Conservation (phyloP, 768 basidiomycete species). For the Russula ochroleuca region DNA sequence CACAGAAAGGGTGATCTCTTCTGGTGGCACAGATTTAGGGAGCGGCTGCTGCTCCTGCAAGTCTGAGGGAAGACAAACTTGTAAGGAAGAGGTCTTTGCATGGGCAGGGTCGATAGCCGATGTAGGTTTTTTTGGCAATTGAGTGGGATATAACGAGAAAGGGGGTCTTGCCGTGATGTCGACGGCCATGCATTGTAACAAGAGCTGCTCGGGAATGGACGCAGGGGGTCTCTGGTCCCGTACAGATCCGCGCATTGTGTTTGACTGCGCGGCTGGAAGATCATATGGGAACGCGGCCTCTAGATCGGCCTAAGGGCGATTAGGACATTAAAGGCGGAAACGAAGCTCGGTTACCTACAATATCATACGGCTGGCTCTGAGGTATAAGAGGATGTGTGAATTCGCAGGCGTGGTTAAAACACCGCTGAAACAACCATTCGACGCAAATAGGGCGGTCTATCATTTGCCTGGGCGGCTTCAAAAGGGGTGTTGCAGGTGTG, state of each 20-base stretch:
- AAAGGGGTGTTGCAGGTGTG: not conserved
- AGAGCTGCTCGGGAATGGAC: not conserved
- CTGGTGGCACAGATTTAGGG: not conserved
- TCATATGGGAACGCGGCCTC: too few species aligned
- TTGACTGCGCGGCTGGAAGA: not conserved
- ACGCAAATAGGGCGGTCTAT: not conserved
- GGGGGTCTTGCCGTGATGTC: too few species aligned
- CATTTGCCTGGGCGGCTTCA: not conserved
- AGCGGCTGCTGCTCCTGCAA: not conserved
- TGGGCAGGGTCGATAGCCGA: not conserved
- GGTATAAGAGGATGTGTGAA: not conserved
- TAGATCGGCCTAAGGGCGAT: not conserved
- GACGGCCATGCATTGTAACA: too few species aligned
- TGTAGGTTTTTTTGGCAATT: not conserved
- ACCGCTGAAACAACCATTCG: not conserved
- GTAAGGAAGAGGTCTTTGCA: not conserved
- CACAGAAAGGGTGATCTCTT: conserved; percentile 35
- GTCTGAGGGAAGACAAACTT: not conserved
- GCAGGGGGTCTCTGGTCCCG: not conserved
- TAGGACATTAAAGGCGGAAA: not conserved
- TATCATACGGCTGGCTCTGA: not conserved
- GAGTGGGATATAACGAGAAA: not conserved
- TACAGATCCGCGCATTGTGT: not conserved
- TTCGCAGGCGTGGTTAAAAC: not conserved
- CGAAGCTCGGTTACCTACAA: not conserved